These are phyloP conservation scores for Collybia mongolica DNA, from an alignment of 768 basidiomycete species.

Conservation along the genomic window DNA sequence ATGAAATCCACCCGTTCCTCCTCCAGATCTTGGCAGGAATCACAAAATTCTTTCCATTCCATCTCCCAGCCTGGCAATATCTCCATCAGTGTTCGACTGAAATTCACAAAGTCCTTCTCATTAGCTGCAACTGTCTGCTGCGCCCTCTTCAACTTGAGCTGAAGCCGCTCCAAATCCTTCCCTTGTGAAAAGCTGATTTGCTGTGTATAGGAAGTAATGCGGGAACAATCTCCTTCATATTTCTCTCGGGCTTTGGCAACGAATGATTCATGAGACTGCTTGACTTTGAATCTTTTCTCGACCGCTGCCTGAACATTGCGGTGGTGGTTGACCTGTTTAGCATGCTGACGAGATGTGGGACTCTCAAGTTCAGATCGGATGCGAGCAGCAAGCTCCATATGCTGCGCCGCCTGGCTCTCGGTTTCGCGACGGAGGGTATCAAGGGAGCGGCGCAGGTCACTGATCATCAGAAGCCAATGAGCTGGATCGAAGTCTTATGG, in stretches of 20 bases:
- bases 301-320: constrained; percentile 67
- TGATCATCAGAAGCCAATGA: constrained; percentile 25
- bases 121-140: constrained; percentile 87
- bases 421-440: constrained; percentile 83
- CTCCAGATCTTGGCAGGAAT: constrained; percentile 95
- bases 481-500: constrained; percentile 8
- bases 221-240: constrained; percentile 84
- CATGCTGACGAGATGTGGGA: constrained; percentile 56
- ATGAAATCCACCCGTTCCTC: constrained; percentile 92
- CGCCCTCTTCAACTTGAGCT: constrained; percentile 78
- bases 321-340: constrained; percentile 67
- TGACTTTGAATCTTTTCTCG: constrained; percentile 87
- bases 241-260: constrained; percentile 87
- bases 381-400: constrained; percentile 69
- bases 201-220: constrained; percentile 88
- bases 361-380: constrained; percentile 73
- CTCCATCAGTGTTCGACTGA: constrained; percentile 72
- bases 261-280: constrained; percentile 81
- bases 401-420: constrained; percentile 71
- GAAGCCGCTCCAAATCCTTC: constrained; percentile 83
- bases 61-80: constrained; percentile 81
- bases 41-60: constrained; percentile 94
- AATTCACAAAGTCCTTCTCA: constrained; percentile 86
- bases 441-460: constrained; percentile 78
- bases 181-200: constrained; percentile 85